Base-by-base conservation (phyloP, 495 filamentous ascomycete species). In the Letharia lupina region DNA sequence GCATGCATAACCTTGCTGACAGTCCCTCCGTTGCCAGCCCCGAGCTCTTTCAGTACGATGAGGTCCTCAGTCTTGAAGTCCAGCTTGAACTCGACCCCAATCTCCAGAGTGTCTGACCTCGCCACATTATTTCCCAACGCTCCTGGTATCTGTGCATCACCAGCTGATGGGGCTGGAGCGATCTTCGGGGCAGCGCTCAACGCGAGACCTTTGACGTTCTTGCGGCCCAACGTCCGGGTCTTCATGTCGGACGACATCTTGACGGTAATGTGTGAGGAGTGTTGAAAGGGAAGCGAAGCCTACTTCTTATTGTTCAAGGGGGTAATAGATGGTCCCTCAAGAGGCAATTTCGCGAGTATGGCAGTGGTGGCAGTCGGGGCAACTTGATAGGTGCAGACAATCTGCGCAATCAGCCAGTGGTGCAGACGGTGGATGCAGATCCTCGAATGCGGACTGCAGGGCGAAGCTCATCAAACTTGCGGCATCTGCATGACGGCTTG, bases 1-100 rank as follows among this genome's bases (percentile, higher is more conserved):
- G 91, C 86, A 79, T 98, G 94, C 81, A 89, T 88, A 66, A 98
- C 95, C 79, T 98, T 98, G 78, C 92, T 96, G 60, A 98, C 94
- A 0, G 95, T 96, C 18, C 94, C 94, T 64, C 94, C 94, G 85
- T 98, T 98, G 58, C 94, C 94, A 56, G 91, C 89, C 61, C 94
- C 94, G 16, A 98, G 84, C 73, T 98, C 94, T 78, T 96, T 96
- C 72, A 98, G 78, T 41, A 96, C 86, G 68, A 96, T 86, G 64
- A 98, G 75, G 76, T 98, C 95, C 73, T 98, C 95, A 60, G 89
- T 91, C 65, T 89, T 87, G 69, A 97, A 79, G 75, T 98, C 93
- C 44, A 98, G 79, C 71, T 91, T 91, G 78, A 96, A 97, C 78
- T 98, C 94, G 61, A 98, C 87, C 4, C 94, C 94, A 72, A 98